Evolutionary conservation across 441 rosid genomes (phyloP).

Genomic region (Mallotus repandus): DNA sequence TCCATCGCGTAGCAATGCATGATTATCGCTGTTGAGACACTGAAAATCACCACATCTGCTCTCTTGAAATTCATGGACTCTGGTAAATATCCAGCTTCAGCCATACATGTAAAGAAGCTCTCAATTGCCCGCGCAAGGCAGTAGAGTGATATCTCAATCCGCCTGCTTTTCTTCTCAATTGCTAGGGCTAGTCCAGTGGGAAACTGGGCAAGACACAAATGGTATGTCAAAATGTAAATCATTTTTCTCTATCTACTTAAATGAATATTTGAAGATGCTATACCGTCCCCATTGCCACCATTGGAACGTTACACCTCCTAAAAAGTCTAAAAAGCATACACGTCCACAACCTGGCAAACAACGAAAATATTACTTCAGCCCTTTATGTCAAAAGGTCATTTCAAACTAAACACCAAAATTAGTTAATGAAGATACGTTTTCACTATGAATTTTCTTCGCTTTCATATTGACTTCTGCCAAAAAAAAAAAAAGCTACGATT

Average conservation of each 20-base stretch:
- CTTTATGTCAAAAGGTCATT: too few relatives aligned
- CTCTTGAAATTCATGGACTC: slow-evolving; percentile 55
- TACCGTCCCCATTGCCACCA: slow-evolving; percentile 83
- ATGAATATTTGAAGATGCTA: neutral
- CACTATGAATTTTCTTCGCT: neutral
- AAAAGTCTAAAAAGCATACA: slow-evolving; percentile 79
- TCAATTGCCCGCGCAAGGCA: slow-evolving; percentile 89
- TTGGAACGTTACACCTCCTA: slow-evolving; percentile 64
- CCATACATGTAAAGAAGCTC: slow-evolving; percentile 81
- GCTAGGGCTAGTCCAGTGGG: slow-evolving; percentile 84
- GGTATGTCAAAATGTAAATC: neutral
- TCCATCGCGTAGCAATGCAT: slow-evolving; percentile 94
- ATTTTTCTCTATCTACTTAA: neutral
- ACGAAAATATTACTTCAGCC: neutral
- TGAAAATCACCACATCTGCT: slow-evolving; percentile 83
- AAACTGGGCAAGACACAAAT: slow-evolving; percentile 44
- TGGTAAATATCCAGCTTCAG: slow-evolving; percentile 64
- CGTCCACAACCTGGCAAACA: slow-evolving; percentile 69
- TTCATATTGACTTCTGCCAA: neutral
- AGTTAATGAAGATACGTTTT: neutral
- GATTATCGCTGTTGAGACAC: slow-evolving; percentile 80
- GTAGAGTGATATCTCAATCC: slow-evolving; percentile 89
- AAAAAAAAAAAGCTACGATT: neutral
- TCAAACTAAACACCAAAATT: too few relatives aligned
- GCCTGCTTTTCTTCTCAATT: slow-evolving; percentile 92